Conservation (phyloP, 2,329 filamentous ascomycete genomes). For the Fusarium guadeloupense region DNA sequence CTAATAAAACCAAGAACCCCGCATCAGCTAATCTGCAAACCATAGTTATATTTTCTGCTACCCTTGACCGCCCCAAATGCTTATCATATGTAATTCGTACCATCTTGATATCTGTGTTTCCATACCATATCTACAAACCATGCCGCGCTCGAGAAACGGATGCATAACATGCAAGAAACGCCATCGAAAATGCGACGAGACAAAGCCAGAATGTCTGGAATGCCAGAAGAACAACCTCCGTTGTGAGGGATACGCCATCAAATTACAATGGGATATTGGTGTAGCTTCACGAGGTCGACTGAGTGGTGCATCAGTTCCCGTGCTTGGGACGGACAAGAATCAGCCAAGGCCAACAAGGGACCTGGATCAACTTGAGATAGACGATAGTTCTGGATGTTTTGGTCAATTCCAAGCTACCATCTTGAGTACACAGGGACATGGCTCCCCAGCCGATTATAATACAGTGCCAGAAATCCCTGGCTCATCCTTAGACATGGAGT, state of each 20-base stretch:
- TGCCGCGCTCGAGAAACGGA: conserved; percentile 31
- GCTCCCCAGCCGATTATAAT: background rate
- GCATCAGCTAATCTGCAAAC: background rate
- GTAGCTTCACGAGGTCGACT: conserved; percentile 25
- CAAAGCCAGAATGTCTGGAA: conserved; percentile 18
- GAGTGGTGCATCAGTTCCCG: conserved; percentile 16
- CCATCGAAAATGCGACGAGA: conserved; percentile 37
- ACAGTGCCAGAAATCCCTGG: background rate
- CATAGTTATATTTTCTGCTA: conserved; percentile 8
- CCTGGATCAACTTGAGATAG: background rate
- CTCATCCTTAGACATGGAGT: background rate
- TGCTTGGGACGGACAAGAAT: background rate
- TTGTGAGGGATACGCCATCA: conserved; percentile 27
- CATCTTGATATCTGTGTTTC: background rate
- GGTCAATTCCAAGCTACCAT: background rate
- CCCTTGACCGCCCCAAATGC: background rate
- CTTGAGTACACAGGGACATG: no score
- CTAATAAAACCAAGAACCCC: background rate
- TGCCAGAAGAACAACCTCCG: conserved; percentile 16
- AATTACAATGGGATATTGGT: conserved; percentile 27
- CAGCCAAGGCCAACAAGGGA: background rate
- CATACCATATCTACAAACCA: background rate
- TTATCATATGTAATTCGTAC: background rate
- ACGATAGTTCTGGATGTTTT: background rate
- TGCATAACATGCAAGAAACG: conserved; percentile 34